Evolutionary conservation across 257 asterid species (phyloP).

Genomic region (Fraxinus quadrangulata): DNA sequence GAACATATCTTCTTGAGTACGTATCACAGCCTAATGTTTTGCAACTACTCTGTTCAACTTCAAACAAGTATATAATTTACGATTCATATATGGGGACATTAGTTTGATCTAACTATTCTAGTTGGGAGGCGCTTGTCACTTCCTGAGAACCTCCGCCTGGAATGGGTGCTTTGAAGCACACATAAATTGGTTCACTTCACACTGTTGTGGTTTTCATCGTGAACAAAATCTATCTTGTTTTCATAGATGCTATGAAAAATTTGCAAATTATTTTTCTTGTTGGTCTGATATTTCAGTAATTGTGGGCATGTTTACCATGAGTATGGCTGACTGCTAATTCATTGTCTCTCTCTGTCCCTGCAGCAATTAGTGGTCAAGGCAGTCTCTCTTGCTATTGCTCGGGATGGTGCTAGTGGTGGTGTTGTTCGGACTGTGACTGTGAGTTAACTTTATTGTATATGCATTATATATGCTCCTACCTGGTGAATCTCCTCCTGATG

Average conservation of each 20-base stretch:
- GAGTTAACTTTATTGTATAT: conserved; percentile 33
- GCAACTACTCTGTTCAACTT: not conserved
- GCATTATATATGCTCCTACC: not conserved
- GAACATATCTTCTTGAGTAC: not conserved
- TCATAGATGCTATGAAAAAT: not conserved
- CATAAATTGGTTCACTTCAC: not conserved
- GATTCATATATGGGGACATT: not conserved
- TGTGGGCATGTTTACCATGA: not conserved
- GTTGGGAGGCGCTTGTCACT: not conserved
- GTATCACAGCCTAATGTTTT: not conserved
- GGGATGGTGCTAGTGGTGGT: conserved; percentile 99
- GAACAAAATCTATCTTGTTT: not conserved
- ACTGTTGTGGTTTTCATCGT: not conserved
- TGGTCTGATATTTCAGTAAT: not conserved
- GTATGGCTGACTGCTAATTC: not conserved
- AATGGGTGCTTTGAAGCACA: not conserved
- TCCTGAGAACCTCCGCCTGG: not conserved
- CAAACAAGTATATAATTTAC: not conserved
- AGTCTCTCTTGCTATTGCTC: conserved; percentile 98
- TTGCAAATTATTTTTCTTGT: not conserved
- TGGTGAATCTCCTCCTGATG: not conserved
- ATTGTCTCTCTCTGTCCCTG: not conserved
- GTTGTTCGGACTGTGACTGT: conserved; percentile 95
- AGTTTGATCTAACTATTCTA: not conserved
- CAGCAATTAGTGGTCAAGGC: conserved; percentile 92